Evolutionary conservation across 164 flowering plant species (phyloP).

Genomic region (Nymphaea colorata): DNA sequence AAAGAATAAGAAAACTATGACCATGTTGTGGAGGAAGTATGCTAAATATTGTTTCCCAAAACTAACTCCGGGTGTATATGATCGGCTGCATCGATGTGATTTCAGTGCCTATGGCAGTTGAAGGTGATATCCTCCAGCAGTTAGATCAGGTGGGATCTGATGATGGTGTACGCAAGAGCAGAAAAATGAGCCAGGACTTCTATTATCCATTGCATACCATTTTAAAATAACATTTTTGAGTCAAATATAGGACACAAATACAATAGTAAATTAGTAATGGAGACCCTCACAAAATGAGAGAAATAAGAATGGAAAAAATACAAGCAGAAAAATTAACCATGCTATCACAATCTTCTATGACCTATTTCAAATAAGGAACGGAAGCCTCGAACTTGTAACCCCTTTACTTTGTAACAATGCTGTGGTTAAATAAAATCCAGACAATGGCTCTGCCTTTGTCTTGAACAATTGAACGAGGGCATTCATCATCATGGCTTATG

Average conservation of each 20-base stretch:
- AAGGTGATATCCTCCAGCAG: too few relatives aligned
- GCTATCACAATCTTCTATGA: too few relatives aligned
- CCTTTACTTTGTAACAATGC: neutral
- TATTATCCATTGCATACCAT: neutral
- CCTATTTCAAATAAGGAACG: too few relatives aligned
- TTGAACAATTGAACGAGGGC: neutral
- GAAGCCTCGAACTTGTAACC: too few relatives aligned
- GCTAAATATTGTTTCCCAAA: too few relatives aligned
- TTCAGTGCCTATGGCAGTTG: too few relatives aligned
- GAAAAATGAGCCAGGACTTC: neutral
- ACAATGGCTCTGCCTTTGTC: neutral
- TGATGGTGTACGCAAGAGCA: neutral
- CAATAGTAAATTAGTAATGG: neutral
- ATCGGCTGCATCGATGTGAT: too few relatives aligned
- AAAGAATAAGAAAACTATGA: too few relatives aligned
- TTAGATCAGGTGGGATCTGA: neutral
- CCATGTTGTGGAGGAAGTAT: too few relatives aligned
- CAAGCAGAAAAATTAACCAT: too few relatives aligned
- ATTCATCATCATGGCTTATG: conserved; percentile 42
- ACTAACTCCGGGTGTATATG: too few relatives aligned
- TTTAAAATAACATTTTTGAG: neutral
- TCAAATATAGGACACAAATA: neutral
- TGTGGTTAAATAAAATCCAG: neutral
- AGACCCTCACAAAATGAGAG: neutral
- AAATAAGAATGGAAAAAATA: neutral